Evolutionary conservation across 2,329 filamentous ascomycete genomes (phyloP), one percentile per base, ranked within the genome.

Genomic region (Xylariaceae sp.): DNA sequence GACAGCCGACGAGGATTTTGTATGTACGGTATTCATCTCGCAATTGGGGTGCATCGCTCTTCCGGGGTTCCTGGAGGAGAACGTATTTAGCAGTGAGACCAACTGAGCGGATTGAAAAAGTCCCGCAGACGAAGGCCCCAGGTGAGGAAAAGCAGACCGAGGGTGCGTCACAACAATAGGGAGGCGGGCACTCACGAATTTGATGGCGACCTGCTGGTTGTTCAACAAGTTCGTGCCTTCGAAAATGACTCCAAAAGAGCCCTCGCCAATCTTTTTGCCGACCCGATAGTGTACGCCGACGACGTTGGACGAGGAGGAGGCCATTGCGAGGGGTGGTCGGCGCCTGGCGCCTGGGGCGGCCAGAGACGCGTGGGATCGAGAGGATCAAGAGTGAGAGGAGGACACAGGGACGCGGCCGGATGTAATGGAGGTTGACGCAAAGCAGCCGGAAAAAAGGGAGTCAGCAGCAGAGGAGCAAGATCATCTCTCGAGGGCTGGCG

Each of bases 251-350:
- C 90, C 90, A 57, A 96, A 96, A 24, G 88, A 94, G 46, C 90
- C 90, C 76, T 96, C 92, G 61, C 92, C 92, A 52, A 98, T 96
- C 72, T 98, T 98, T 77, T 96, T 96, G 53, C 92, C 92, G 48
- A 98, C 92, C 48, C 92, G 78, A 65, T 98, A 98, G 68, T 98
- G 92, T 49, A 98, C 92, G 59, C 92, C 92, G 55, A 96, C 92
- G 50, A 98, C 92, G 65, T 96, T 96, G 42, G 88, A 94, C 44
- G 86, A 92, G 40, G 83, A 87, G 45, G 85, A 89, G 38, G 86
- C 79, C 86, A 92, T 92, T 58, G 54, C 58, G 58, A 49, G 13
- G 27, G 33, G 32, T 29, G 27, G 39, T 29, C 23, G 23, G 32
- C 10, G 32, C 16, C 32, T 37, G 29, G 36, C 22, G 32, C 32